Evolutionary conservation across 352 stramenopile genomes (phyloP), one percentile per base, ranked within the genome.

Genomic region (Globisporangium rhizosaccharum): DNA sequence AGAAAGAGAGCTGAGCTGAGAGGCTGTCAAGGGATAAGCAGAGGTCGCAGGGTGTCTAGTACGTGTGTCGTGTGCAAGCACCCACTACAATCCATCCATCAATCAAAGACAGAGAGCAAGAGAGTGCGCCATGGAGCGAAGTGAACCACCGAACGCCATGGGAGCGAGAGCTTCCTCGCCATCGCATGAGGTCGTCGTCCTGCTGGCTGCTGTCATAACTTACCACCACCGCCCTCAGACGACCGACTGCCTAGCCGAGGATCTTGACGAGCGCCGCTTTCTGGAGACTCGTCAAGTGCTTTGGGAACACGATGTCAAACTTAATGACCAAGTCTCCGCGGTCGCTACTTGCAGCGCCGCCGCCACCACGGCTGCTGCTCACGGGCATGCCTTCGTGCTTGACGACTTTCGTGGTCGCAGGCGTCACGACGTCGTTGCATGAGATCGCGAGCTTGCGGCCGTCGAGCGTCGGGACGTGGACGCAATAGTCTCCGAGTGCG

Each of bases 221-320:
- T 33, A 33, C 28, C 28, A 6, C 28, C 28, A 33, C 28, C 28
- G 6, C 6, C 28, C 28, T 33, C 28, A 3, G 28, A 33, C 28
- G 23, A 23, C 23, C 23, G 23, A 7, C 28, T 33, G 28, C 6
- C 33, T 78, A 86, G 11, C 76, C 78, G 49, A 94, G 73, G 60
- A 94, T 89, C 67, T 90, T 92, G 50, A 78, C 68, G 23, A 94
- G 67, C n/a, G 85, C 81, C 3, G 75, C 79, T 73, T 97, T 98
- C 72, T 99, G 94, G 14, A 96, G 72, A 9, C 73, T 76, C 11
- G 88, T 96, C 51, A 99, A 79, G 58, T 96, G 77, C 65, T 95
- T 95, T 39, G 96, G 96, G 67, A 99, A 99, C 58, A 87, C 73
- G 20, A 99, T 97, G 66, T 98, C 82, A 70, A 98, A 98, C 48